Evolutionary conservation across 129 eudicot genomes (phyloP), one percentile per base, ranked within the genome.

Genomic region (Dittrichia graveolens): DNA sequence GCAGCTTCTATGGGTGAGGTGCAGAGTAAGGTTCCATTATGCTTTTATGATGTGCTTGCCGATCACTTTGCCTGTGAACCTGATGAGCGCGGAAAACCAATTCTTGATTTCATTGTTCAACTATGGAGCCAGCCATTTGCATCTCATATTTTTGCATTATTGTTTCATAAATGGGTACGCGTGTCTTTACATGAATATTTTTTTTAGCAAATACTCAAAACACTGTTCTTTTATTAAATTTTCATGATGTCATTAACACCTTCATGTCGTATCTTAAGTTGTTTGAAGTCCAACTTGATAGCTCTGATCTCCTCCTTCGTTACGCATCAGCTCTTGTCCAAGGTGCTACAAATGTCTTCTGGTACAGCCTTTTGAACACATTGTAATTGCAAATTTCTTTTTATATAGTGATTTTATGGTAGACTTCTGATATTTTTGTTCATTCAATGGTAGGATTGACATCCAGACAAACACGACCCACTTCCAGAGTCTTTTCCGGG

Each of bases 301-400:
- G 83, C 76, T 52, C 92, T 31, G 98, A 89, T 50, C 76, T 82
- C 73, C 95, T 93, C 73, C 90, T 89, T 58, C 98, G 98, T 15
- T 93, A 87, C 69, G 87, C 98, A 5, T 93, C 90, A n/a, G 98
- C 96, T 70, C 95, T 93, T 71, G 92, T 89, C 72, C 92, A 93
- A 84, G 98, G 98, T 71, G 96, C 98, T 67, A 85, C 87, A 61
- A 89, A 83, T 77, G 92, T 93, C 63, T 93, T 93, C 85, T 92
- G 98, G 98, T 92, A 89, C 46, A 92, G 43, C n/a, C 37, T 43
- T 75, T 11, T 40, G 11, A 35, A 35, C 10, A 59, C 13, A 5
- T 4, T 61, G 44, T 3, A 39, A 5, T 4, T 61, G 44, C 3
- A 39, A 38, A 31, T 39, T 61, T n/a, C 31, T 24, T 24, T 24